Evolutionary conservation across 2,329 filamentous ascomycete species (phyloP), one percentile per base, ranked within the genome.

Genomic region (Aspergillus nomiae): DNA sequence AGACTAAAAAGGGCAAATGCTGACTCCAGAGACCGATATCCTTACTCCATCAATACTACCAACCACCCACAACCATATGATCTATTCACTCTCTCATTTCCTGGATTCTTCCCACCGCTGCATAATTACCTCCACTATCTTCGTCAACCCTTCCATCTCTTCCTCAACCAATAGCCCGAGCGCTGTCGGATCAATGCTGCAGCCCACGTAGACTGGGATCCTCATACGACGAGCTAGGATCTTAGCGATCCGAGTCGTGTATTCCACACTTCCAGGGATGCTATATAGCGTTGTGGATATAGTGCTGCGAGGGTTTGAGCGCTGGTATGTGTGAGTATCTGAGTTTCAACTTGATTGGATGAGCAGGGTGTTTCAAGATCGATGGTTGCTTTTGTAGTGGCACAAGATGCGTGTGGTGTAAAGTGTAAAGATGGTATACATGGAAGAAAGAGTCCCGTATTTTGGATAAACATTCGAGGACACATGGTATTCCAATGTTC

Each of bases 121-220:
- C 73, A 89, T 80, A 16, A 94, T 85, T 54, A 91, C 86, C 63
- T 90, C 86, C 36, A 94, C 88, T 46, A 96, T 87, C 67, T 85
- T 86, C 71, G 86, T 88, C 70, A 97, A 89, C 0, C 90, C 92
- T 73, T 94, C 92, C 88, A 97, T 94, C 80, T 98, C 94, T 82
- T 98, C 95, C 74, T 97, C 94, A 8, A 94, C 87, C 0, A 88
- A 91, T 24, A 92, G 90, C 11, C 92, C 92, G 71, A 93, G 86
- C 2, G 84, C 87, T 16, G 86, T 86, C 66, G 97, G 88, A 68
- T 89, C 92, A 71, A 96, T 88, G 38, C 93, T 97, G 74, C 92
- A 96, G 26, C 92, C 92, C 21, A 98, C 92, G 76, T 97, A 98
- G n/a, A 92, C 89, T 0, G 93, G 93, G 65, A 88, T 86, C 36